Conservation (phyloP, 306 rosid species). For the Ormosia emarginata region DNA sequence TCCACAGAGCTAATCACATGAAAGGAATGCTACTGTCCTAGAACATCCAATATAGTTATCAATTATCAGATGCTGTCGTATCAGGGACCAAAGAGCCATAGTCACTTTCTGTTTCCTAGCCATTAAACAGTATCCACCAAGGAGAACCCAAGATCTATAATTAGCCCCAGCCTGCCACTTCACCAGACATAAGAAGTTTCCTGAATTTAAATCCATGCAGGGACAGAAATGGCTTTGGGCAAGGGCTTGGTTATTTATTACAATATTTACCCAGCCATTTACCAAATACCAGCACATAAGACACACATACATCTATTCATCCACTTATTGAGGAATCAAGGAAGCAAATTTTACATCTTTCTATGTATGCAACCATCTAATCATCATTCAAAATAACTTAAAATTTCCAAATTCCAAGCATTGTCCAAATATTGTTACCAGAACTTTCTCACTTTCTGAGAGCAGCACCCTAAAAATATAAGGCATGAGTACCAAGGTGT, state of each 20-base stretch:
- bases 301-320: background rate
- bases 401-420: background rate
- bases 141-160: background rate
- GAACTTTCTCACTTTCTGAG: background rate
- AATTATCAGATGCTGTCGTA: background rate
- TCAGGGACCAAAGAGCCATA: constrained; percentile 1
- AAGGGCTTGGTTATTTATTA: background rate
- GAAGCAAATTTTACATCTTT: constrained; percentile 9
- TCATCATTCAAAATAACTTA: constrained; percentile 14
- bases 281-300: background rate
- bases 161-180: background rate
- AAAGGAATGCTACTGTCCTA: background rate
- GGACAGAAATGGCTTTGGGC: background rate
- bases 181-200: constrained; percentile 2
- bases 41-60: background rate
- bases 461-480: background rate
- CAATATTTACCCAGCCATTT: background rate
- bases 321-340: constrained; percentile 4
- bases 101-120: constrained; percentile 3
- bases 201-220: background rate
- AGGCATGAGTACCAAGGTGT: constrained; percentile 3
- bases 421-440: background rate
- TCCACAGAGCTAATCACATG: background rate
- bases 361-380: background rate
- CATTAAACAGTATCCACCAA: background rate